These are phyloP conservation scores for Colletotrichum spaethianum DNA, from an alignment of 2,329 filamentous ascomycete species.

Conservation along the genomic window DNA sequence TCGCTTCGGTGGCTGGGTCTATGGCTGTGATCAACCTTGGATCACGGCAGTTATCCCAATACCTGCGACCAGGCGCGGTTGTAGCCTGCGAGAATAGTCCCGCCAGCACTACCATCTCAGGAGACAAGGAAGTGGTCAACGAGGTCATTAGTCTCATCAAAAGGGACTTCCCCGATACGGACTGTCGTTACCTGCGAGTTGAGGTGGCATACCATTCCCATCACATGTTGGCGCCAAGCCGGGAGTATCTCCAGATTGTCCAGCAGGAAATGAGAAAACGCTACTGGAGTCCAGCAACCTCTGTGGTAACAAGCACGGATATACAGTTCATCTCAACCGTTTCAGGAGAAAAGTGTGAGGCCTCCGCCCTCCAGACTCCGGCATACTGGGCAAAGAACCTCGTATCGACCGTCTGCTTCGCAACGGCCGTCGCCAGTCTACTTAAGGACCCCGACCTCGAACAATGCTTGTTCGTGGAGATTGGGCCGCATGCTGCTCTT, in stretches of 20 bases:
- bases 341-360: constrained; percentile 45
- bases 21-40: constrained; percentile 23
- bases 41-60: not conserved
- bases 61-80: not conserved
- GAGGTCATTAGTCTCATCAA: constrained; percentile 13
- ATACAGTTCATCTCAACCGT: constrained; percentile 44
- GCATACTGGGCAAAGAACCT: constrained; percentile 18
- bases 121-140: constrained; percentile 13
- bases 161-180: not conserved
- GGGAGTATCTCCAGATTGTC: not conserved
- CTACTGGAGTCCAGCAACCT: not conserved
- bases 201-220: constrained; percentile 32
- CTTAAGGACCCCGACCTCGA: not conserved
- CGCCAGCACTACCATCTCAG: constrained; percentile 11
- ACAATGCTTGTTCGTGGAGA: constrained; percentile 6
- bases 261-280: not conserved
- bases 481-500: constrained; percentile 21
- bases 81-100: constrained; percentile 29
- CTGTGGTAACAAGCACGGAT: not conserved
- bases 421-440: not conserved
- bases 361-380: not conserved
- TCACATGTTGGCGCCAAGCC: not conserved
- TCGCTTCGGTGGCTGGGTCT: constrained; percentile 38
- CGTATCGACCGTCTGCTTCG: constrained; percentile 9
- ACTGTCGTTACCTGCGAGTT: constrained; percentile 8